Evolutionary conservation across 352 stramenopile species (phyloP).

Genomic region (Globisporangium alternatum): DNA sequence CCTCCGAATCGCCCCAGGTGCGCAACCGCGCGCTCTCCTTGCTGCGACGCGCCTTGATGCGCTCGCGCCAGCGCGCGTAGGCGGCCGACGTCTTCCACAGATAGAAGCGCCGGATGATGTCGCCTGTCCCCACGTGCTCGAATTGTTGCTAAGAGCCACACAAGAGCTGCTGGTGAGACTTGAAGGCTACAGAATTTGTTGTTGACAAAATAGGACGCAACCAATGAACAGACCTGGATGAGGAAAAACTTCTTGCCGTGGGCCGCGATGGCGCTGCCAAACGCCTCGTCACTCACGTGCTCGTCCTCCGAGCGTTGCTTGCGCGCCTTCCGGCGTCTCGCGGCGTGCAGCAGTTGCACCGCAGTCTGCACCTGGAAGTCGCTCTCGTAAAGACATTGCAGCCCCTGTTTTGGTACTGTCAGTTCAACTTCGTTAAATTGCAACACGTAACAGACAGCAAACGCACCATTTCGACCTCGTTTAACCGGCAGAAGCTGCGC

Average conservation of each 20-base stretch:
- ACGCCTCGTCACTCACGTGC: conserved; percentile 34
- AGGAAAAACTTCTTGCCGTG: conserved; percentile 65
- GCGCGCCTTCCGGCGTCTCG: conserved; percentile 29
- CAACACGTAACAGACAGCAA: background rate
- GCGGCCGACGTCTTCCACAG: conserved; percentile 58
- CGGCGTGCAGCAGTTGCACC: conserved; percentile 30
- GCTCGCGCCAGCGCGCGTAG: conserved; percentile 48
- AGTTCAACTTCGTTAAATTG: background rate
- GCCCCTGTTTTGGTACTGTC: conserved; percentile 37
- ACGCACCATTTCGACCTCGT: conserved; percentile 55
- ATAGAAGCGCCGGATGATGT: conserved; percentile 67
- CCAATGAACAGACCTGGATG: conserved; percentile 42
- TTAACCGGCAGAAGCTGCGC: conserved; percentile 36
- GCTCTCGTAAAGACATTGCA: conserved; percentile 58
- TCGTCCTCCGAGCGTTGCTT: conserved; percentile 22
- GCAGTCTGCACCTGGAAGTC: conserved; percentile 47
- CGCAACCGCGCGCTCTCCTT: conserved; percentile 46
- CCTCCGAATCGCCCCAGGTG: conserved; percentile 38
- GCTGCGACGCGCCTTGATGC: conserved; percentile 32
- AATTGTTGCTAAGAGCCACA: conserved; percentile 36
- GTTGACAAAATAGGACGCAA: conserved; percentile 4
- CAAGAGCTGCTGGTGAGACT: background rate
- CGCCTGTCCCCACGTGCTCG: conserved; percentile 29
- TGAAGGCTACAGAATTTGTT: background rate
- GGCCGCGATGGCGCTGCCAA: conserved; percentile 35